A percentile compares a stretch with the other conserved stretches of the same genome.
These are phyloP conservation scores for Orbilia javanica DNA, from an alignment of 2,329 filamentous ascomycete genomes.

Conservation along the genomic window DNA sequence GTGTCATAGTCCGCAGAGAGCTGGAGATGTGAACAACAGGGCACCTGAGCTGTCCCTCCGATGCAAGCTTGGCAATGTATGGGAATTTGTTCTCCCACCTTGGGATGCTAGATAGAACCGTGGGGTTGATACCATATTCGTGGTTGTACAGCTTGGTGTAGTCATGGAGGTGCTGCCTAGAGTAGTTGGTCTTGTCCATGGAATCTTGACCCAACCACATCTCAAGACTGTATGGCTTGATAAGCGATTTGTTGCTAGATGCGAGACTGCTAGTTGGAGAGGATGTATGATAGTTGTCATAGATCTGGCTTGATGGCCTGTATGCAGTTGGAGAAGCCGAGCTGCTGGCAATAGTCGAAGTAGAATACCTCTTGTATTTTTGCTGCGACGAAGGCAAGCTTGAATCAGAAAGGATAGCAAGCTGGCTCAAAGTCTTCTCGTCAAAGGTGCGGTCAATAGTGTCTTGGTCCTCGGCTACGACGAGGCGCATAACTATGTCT, in stretches of 20 bases:
- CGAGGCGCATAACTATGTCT: slow-evolving; percentile 57
- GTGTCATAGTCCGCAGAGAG: slow-evolving; percentile 60
- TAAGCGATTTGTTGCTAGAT: slow-evolving; percentile 45
- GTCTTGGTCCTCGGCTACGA: slow-evolving; percentile 58
- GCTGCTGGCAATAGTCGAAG: slow-evolving; percentile 53
- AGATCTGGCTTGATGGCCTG: slow-evolving; percentile 46
- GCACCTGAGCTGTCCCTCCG: slow-evolving; percentile 55
- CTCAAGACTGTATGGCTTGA: slow-evolving; percentile 58
- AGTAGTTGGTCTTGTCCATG: slow-evolving; percentile 52
- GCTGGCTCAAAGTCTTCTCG: slow-evolving; percentile 57
- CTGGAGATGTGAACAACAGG: slow-evolving; percentile 61
- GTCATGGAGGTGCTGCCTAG: slow-evolving; percentile 60
- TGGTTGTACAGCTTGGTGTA: slow-evolving; percentile 61
- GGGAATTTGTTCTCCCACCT: slow-evolving; percentile 61
- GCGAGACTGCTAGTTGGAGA: slow-evolving; percentile 31
- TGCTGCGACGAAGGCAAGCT: slow-evolving; percentile 40
- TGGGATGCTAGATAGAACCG: slow-evolving; percentile 59
- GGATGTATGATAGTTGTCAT: slow-evolving; percentile 50
- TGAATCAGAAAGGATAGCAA: slow-evolving; percentile 52
- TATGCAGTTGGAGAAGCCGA: slow-evolving; percentile 52
- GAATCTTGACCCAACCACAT: slow-evolving; percentile 61
- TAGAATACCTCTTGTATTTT: slow-evolving; percentile 57
- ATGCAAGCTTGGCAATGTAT: slow-evolving; percentile 59
- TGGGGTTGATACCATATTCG: slow-evolving; percentile 54
- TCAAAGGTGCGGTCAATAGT: slow-evolving; percentile 57